These are phyloP conservation scores for Cotoneaster glaucophyllus DNA, from an alignment of 306 rosid genomes.

Conservation along the genomic window DNA sequence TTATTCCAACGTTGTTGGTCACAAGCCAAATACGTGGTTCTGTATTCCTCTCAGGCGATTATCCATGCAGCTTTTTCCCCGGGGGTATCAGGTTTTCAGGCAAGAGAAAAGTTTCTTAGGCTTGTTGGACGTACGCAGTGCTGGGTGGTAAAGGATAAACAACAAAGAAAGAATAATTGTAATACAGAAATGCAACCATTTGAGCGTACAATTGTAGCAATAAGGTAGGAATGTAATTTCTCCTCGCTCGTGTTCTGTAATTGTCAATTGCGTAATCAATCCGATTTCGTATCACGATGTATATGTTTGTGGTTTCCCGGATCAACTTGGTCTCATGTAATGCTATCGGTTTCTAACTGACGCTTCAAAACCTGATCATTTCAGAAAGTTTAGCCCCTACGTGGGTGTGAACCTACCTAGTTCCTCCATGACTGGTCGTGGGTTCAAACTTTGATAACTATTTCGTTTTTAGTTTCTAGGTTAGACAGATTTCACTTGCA, in stretches of 20 bases:
- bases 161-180: background rate
- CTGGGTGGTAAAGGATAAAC: slow-evolving; percentile 9
- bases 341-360: too few relatives aligned
- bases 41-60: background rate
- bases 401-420: too few relatives aligned
- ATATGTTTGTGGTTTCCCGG: background rate
- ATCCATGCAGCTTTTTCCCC: background rate
- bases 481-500: background rate
- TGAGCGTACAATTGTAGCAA: slow-evolving; percentile 8
- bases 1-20: slow-evolving; percentile 2
- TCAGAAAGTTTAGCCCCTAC: too few relatives aligned
- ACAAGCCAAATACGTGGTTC: background rate
- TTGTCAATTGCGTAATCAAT: background rate
- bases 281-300: background rate
- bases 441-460: too few relatives aligned
- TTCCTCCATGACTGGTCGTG: too few relatives aligned
- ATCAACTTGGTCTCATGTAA: background rate
- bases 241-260: background rate
- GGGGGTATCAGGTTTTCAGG: background rate
- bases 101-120: background rate
- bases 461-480: too few relatives aligned
- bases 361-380: too few relatives aligned
- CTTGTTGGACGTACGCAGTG: slow-evolving; percentile 7
- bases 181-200: background rate
- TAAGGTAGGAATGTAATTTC: background rate